Base-by-base conservation (phyloP, 1,139 yeast species). In the Lodderomyces oxycetoniae region DNA sequence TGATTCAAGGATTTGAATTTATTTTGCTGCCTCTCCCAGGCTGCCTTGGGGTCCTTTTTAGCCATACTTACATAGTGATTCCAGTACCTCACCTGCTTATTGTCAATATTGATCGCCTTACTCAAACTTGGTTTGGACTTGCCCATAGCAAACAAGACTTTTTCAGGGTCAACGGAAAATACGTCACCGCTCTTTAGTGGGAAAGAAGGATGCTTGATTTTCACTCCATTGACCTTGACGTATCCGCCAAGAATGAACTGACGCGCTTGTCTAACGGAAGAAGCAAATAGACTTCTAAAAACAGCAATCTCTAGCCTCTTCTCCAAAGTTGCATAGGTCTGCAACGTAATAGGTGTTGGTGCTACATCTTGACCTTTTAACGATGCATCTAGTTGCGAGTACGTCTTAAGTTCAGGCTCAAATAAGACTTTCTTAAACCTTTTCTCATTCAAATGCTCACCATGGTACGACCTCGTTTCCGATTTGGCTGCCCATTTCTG, bases 381-480 rank as follows among this genome's bases (percentile, higher is more conserved):
- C 0, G 88, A 79, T 6, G 89, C 84, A 55, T 82, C 81, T 64
- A 89, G 62, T 60, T 85, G 87, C 3, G 93, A 91, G 32, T 87
- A 96, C 23, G 94, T 84, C 41, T 84, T 80, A 46, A 87, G 67
- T 38, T 81, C 78, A 23, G 89, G 83, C 39, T 77, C 67, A 60
- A 88, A 88, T 34, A 75, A 59, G 2, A 44, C 40, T 19, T 78
- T 67, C 53, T 82, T 78, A 78, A 89, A 86, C 53, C 91, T 77
- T 17, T 77, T 67, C 57, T 91, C 98, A 1, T 93, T 83, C 38
- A 91, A 61, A 55, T 84, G 89, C 52, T 91, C 97, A 47, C 98
- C 98, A 56, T 91, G 98, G 57, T 91, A 91, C 1, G 93, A 83
- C 62, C 98, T 76, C 4, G 97, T 81, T 55, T 88, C 96, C 52